These are phyloP conservation scores for Petunia hybrid DNA, from an alignment of 305 asterid genomes.

Conservation along the genomic window DNA sequence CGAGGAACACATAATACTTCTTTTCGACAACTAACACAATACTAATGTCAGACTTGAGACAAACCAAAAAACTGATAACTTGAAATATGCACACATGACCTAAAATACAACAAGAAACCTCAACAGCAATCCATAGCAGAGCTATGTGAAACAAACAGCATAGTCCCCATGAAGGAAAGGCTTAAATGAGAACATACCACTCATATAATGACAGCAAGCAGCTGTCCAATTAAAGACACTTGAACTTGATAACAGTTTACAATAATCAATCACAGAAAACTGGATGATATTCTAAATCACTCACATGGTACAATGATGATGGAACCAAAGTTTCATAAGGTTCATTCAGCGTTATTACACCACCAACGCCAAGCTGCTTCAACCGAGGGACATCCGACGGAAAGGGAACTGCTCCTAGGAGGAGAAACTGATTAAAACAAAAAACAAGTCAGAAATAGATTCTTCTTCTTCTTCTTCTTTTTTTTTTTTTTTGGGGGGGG, in stretches of 20 bases:
- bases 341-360: slow-evolving; percentile 92
- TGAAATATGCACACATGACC: background rate
- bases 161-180: background rate
- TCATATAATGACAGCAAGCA: background rate
- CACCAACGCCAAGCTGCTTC: slow-evolving; percentile 95
- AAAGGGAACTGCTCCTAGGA: slow-evolving; percentile 96
- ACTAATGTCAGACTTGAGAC: background rate
- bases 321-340: slow-evolving; percentile 94
- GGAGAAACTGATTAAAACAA: slow-evolving; percentile 63
- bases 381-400: slow-evolving; percentile 86
- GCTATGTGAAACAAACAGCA: background rate
- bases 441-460: slow-evolving; percentile 19
- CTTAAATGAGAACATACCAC: background rate
- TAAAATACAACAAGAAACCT: background rate
- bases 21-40: background rate
- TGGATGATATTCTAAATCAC: slow-evolving; percentile 39
- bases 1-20: background rate
- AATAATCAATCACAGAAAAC: slow-evolving; percentile 9
- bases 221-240: background rate
- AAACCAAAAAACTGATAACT: background rate
- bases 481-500: background rate
- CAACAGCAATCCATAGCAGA: background rate
- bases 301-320: slow-evolving; percentile 81
- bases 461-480: background rate
- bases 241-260: background rate